A percentile compares a stretch with the other conserved stretches of the same genome.
These are phyloP conservation scores for Cordia subcordata DNA, from an alignment of 257 asterid genomes.

Conservation along the genomic window DNA sequence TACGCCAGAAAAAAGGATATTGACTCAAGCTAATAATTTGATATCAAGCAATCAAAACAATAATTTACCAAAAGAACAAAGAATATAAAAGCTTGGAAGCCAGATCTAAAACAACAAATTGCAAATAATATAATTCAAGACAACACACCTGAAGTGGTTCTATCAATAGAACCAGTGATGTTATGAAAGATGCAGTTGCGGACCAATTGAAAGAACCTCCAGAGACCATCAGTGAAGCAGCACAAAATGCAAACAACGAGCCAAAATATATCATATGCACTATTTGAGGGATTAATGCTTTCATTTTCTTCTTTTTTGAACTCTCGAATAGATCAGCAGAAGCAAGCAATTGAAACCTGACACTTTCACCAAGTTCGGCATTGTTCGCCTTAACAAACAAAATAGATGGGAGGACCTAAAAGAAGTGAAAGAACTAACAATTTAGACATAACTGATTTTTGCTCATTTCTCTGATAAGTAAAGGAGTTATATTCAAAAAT, in stretches of 20 bases:
- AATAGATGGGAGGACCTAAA: constrained; percentile 78
- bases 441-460: constrained; percentile 4
- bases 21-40: neutral
- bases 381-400: constrained; percentile 87
- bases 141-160: constrained; percentile 79
- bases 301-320: constrained; percentile 71
- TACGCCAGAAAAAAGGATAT: neutral
- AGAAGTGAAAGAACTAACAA: constrained; percentile 12
- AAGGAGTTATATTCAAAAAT: too few relatives aligned
- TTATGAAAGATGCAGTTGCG: constrained; percentile 56
- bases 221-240: constrained; percentile 52
- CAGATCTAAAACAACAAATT: neutral
- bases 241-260: constrained; percentile 47
- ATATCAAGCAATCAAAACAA: neutral
- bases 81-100: neutral
- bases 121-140: constrained; percentile 1
- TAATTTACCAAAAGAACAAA: neutral
- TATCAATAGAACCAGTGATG: constrained; percentile 73
- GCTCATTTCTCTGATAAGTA: too few relatives aligned
- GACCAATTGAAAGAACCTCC: constrained; percentile 54
- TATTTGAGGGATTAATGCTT: constrained; percentile 82
- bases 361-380: constrained; percentile 64
- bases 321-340: constrained; percentile 56
- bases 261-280: constrained; percentile 65
- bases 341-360: constrained; percentile 70